A percentile compares a stretch with the other conserved stretches of the same genome.
These are phyloP conservation scores for Phytophthora aleatoria DNA, from an alignment of 352 stramenopile genomes.

Conservation along the genomic window DNA sequence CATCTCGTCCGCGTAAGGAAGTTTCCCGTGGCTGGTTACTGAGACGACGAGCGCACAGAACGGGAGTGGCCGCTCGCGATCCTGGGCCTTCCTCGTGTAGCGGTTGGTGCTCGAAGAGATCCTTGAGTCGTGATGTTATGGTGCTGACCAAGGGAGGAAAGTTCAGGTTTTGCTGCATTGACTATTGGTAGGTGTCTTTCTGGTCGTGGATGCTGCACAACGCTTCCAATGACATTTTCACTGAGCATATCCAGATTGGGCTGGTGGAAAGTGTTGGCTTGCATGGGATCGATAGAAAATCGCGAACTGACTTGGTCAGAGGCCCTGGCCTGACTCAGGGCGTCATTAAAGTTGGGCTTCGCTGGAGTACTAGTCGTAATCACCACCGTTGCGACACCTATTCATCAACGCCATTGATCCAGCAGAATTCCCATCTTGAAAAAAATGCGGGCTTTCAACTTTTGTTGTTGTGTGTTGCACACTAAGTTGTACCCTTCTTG, in stretches of 20 bases:
- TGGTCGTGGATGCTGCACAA: not conserved
- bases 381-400: too few relatives aligned
- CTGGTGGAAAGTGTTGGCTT: not conserved
- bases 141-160: not conserved
- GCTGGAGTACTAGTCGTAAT: too few relatives aligned
- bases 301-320: slow-evolving; percentile 1
- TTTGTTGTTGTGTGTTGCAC: too few relatives aligned
- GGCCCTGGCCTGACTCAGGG: too few relatives aligned
- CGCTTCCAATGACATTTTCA: not conserved
- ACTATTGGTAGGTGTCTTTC: not conserved
- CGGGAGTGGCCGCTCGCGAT: not conserved
- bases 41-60: not conserved
- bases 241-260: slow-evolving; percentile 1
- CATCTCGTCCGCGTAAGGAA: not conserved
- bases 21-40: not conserved
- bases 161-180: not conserved
- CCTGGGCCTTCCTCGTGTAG: not conserved
- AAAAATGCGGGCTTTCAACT: too few relatives aligned
- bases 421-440: too few relatives aligned
- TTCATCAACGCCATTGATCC: too few relatives aligned
- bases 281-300: slow-evolving; percentile 10
- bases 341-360: too few relatives aligned
- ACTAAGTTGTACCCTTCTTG: too few relatives aligned
- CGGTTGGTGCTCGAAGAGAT: not conserved
- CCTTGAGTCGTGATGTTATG: not conserved